Percentiles rank a stretch among this genome's conserved stretches.
Evolutionary conservation across 352 stramenopile genomes (phyloP).

Genomic region (Phytophthora ohioensis): DNA sequence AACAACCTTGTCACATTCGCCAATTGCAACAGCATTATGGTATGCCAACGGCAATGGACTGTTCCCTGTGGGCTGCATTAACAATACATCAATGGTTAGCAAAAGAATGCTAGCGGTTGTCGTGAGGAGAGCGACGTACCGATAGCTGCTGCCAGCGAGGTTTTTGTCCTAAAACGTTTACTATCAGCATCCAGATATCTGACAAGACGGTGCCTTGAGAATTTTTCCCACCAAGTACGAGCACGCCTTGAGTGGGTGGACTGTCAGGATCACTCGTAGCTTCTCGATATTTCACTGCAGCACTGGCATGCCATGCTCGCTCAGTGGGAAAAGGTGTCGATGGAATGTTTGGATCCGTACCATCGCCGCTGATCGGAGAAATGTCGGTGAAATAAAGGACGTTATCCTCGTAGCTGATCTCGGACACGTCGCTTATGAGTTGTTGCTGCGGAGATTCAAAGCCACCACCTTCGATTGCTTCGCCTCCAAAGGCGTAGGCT

Average conservation of each 20-base stretch:
- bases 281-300: conserved; percentile 30
- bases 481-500: conserved; percentile 69
- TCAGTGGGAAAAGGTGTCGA: conserved; percentile 11
- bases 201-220: conserved; percentile 40
- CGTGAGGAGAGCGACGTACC: conserved; percentile 28
- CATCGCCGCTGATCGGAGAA: conserved; percentile 21
- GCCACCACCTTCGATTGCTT: conserved; percentile 27
- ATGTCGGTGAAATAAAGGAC: conserved; percentile 55
- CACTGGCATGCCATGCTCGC: conserved; percentile 60
- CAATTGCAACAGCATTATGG: conserved; percentile 52
- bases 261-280: conserved; percentile 23
- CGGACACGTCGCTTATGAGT: conserved; percentile 49
- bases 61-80: conserved; percentile 50
- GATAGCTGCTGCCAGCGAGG: conserved; percentile 50
- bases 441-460: conserved; percentile 6
- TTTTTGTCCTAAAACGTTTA: conserved; percentile 32
- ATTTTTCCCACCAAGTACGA: conserved; percentile 62
- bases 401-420: conserved; percentile 51
- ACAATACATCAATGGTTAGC: conserved; percentile 7
- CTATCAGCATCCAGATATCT: conserved; percentile 58
- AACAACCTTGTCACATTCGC: conserved; percentile 48
- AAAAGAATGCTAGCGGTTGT: background rate
- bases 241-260: conserved; percentile 36
- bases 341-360: conserved; percentile 23
- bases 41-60: conserved; percentile 62